Base-by-base conservation (phyloP, 305 asterid genomes). In the Fraxinus nigra region DNA sequence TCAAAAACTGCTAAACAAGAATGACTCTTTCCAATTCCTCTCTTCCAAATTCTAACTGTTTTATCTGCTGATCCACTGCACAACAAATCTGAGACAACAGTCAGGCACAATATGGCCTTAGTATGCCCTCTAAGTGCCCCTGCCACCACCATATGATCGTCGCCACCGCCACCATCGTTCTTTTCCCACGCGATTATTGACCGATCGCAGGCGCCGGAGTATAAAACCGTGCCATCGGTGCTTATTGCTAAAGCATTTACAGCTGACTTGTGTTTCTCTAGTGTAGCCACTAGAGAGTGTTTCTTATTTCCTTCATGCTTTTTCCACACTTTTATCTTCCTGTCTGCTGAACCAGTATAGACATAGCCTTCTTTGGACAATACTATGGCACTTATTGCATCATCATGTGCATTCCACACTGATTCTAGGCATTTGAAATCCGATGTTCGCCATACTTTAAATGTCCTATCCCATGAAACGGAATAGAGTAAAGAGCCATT, bases 391-490 rank as follows among this genome's bases (percentile, higher is more conserved):
- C 92, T 95, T 30, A 95, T 87, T 0, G 99, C 99, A 75, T 95
- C 99, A 33, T 94, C 96, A 48, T 95, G 98, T 1, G 97, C 98
- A 78, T 88, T 86, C 82, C 85, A 88, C 0, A 88, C 82, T 1
- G 99, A 95, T 78, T 93, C 96, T 22, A 93, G 51, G 78, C 98
- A 94, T 84, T 87, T 90, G 89, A 88, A 93, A 59, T 94, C 97
- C 2, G 93, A 86, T 0, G 92, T 89, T 37, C 92, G 78, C 99
- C 99, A 95, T 4, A 95, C 84, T 65, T 95, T 95, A 18, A 95
- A 76, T 20, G 92, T 89, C n/a, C 97, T 78, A 13, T 95, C 99
- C 99, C 99, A 95, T 0, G 99, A 95, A 2, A 85, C 97, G 0
- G 99, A 95, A 85, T 93, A 95, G 1, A 95, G 79, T 0, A 86